Conservation (phyloP, 2,329 filamentous ascomycete species). For the Stemphylium vesicarium region DNA sequence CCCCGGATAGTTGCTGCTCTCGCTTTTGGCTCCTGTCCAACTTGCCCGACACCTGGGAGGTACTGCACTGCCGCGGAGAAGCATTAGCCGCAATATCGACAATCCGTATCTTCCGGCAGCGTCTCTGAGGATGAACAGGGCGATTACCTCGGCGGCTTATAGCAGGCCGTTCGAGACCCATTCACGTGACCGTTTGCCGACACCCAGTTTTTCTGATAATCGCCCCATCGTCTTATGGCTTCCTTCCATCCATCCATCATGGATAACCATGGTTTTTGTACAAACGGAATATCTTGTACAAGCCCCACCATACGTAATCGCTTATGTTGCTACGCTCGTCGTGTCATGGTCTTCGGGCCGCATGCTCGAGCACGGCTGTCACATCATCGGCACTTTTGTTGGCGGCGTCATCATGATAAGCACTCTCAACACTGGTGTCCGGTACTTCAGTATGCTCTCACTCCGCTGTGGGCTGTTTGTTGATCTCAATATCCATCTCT, state of each 20-base stretch:
- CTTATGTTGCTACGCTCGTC: conserved; percentile 31
- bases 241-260: conserved; percentile 41
- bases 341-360: conserved; percentile 37
- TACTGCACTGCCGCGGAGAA: conserved; percentile 15
- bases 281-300: conserved; percentile 49
- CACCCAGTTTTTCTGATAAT: conserved; percentile 47
- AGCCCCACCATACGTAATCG: conserved; percentile 49
- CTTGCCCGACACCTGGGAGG: conserved; percentile 18
- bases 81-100: conserved; percentile 32
- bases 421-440: conserved; percentile 36
- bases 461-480: conserved; percentile 47
- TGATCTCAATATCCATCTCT: conserved; percentile 48
- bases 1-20: conserved; percentile 51
- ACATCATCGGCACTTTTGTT: conserved; percentile 31
- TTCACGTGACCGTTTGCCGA: conserved; percentile 50
- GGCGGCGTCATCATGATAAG: conserved; percentile 35
- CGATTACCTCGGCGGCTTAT: conserved; percentile 47
- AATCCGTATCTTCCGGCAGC: conserved; percentile 23
- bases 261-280: conserved; percentile 18
- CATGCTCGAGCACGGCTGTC: conserved; percentile 38
- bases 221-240: conserved; percentile 38
- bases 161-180: conserved; percentile 45
- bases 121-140: conserved; percentile 36
- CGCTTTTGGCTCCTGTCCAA: conserved; percentile 48
- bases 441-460: conserved; percentile 39